Evolutionary conservation across 2,329 filamentous ascomycete genomes (phyloP).

Genomic region (Gliomastix tumulicola): DNA sequence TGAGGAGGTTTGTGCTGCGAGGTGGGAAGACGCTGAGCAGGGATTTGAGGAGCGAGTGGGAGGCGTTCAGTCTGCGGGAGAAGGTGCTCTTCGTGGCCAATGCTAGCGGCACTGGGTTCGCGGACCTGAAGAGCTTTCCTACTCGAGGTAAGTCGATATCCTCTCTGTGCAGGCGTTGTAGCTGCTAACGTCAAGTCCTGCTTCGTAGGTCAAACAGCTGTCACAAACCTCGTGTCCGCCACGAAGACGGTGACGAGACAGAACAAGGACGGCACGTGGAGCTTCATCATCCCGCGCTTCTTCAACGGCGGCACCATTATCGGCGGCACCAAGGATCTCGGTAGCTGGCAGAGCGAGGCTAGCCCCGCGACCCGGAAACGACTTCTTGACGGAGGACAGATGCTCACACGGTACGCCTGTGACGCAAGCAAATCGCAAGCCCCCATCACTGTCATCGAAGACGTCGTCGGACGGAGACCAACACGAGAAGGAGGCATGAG

Average conservation of each 20-base stretch:
- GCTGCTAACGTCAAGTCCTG: background rate
- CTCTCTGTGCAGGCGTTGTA: too few species aligned
- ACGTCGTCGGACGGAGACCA: slow-evolving; percentile 36
- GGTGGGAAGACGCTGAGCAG: slow-evolving; percentile 18
- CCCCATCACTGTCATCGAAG: slow-evolving; percentile 27
- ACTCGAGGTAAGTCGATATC: slow-evolving; percentile 23
- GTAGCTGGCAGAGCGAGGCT: slow-evolving; percentile 44
- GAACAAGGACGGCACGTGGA: slow-evolving; percentile 54
- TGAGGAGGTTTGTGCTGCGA: slow-evolving; percentile 20
- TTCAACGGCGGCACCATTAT: slow-evolving; percentile 56
- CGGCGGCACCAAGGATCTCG: slow-evolving; percentile 56
- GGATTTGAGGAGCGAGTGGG: slow-evolving; percentile 20
- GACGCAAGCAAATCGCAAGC: too few species aligned
- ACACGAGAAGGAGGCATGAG: slow-evolving; percentile 39
- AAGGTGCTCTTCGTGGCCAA: slow-evolving; percentile 20
- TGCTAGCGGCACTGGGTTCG: slow-evolving; percentile 24
- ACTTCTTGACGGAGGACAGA: slow-evolving; percentile 31
- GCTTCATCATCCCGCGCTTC: slow-evolving; percentile 54
- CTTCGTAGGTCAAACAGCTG: slow-evolving; percentile 20
- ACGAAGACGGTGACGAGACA: slow-evolving; percentile 48
- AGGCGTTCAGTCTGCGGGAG: slow-evolving; percentile 15
- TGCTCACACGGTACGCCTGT: slow-evolving; percentile 18
- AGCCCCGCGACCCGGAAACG: slow-evolving; percentile 34
- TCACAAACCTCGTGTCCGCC: slow-evolving; percentile 27
- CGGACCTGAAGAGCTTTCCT: slow-evolving; percentile 21